Evolutionary conservation across 2,329 filamentous ascomycete genomes (phyloP).

Genomic region (Arthroderma uncinatum): DNA sequence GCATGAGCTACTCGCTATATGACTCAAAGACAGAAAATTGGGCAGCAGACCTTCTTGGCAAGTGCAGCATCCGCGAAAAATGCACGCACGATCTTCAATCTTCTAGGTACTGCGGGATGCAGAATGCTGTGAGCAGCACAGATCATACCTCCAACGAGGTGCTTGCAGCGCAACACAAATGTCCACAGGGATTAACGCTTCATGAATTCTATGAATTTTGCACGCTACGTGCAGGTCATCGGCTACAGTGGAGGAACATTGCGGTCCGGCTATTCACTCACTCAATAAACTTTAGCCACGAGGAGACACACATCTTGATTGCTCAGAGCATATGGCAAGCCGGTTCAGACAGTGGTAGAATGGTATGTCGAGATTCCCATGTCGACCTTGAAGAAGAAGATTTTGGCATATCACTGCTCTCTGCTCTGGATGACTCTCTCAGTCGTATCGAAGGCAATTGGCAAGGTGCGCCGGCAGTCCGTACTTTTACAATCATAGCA

Average conservation of each 20-base stretch:
- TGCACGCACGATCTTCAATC: background rate
- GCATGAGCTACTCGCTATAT: background rate
- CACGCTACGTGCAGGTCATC: conserved; percentile 37
- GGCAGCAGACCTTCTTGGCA: conserved; percentile 14
- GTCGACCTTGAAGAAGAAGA: conserved; percentile 16
- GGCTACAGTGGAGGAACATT: conserved; percentile 48
- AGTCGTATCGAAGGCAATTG: conserved; percentile 40
- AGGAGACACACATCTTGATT: conserved; percentile 39
- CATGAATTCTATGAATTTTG: conserved; percentile 47
- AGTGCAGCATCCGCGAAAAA: conserved; percentile 5
- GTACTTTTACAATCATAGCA: conserved; percentile 32
- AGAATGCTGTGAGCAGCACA: conserved; percentile 11
- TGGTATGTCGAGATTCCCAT: conserved; percentile 17
- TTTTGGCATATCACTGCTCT: conserved; percentile 25
- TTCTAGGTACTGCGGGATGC: conserved; percentile 22
- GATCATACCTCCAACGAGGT: conserved; percentile 38
- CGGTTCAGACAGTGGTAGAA: conserved; percentile 25
- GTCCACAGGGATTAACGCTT: conserved; percentile 39
- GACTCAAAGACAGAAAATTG: conserved; percentile 16
- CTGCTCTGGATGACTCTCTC: conserved; percentile 23
- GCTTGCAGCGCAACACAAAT: conserved; percentile 40
- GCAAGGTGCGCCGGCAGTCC: conserved; percentile 37
- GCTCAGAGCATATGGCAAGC: conserved; percentile 42
- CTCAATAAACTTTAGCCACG: conserved; percentile 41
- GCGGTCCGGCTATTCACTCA: conserved; percentile 40